Base-by-base conservation (phyloP, 2,329 filamentous ascomycete genomes). In the Paracoccidioides brasiliensis region DNA sequence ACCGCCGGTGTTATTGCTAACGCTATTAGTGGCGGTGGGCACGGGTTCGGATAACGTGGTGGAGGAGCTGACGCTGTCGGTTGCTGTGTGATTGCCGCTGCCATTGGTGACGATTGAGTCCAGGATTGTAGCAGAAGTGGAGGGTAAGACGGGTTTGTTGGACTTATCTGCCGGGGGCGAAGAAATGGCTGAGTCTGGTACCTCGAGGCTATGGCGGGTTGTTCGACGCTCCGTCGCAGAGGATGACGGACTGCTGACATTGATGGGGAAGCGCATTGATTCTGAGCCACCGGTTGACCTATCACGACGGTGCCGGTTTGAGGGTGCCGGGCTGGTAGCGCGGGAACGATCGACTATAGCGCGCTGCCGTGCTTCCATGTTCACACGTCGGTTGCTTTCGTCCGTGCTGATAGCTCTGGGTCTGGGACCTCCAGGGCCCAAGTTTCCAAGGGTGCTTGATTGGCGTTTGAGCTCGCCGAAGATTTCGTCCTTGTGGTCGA, bases 391-490 rank as follows among this genome's bases (percentile, higher is more conserved):
- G 71, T 94, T 94, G 73, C 89, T 94, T 76, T 98, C 93, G 67
- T 98, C 90, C 0, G 90, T 95, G 69, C 88, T 94, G 65, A 96
- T 88, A 35, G 90, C 90, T 50, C 93, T 85, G 30, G 88, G 86
- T 44, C 89, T 83, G 62, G 77, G 79, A 60, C 72, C 61, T 53
- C 30, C 44, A 44, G 55, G 43, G n/a, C 53, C 48, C 7, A 58
- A 49, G 35, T 53, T 61, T 14, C 61, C 61, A 7, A 62, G 58
- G 2, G 62, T 62, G 49, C 70, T 74, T 1, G 73, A 75, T 57
- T 75, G 72, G 63, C 93, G 90, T 77, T 98, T 98, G 60, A 98
- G 79, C 69, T 96, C 93, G 61, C 85, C 88, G 70, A 98, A 98
- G 66, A 98, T 95, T 58, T 87, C 81, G 59, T 95, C 88, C 72